phyloP scores from a whole-genome alignment of 2,329 filamentous ascomycete species.

The Zalaria obscura region DNA sequence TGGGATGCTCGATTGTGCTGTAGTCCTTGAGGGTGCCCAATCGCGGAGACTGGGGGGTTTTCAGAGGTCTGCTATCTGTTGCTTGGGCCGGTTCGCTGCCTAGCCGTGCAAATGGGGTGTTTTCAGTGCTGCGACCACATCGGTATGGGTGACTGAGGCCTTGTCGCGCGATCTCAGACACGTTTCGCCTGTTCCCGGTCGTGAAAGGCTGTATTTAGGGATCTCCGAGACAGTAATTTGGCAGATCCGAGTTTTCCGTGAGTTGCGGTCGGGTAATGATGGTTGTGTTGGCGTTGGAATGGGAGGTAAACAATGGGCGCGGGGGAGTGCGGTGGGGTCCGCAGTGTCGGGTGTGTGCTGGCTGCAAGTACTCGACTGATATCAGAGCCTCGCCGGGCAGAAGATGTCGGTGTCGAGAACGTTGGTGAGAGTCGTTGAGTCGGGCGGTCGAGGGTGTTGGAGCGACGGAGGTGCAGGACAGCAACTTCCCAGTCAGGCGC shows the following conservation, averaged over 20 bases:
- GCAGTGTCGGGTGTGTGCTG: too few relatives aligned
- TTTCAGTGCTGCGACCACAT: too few relatives aligned
- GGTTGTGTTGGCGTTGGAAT: neutral
- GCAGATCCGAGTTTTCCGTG: neutral
- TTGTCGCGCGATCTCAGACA: too few relatives aligned
- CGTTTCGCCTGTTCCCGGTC: neutral
- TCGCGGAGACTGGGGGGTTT: neutral
- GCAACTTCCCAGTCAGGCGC: too few relatives aligned
- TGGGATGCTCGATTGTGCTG: neutral
- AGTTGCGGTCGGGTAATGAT: neutral
- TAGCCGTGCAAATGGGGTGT: too few relatives aligned
- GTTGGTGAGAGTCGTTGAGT: too few relatives aligned
- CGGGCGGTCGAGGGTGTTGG: too few relatives aligned
- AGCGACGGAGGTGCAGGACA: too few relatives aligned
- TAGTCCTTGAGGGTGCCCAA: neutral
- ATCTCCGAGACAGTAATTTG: neutral
- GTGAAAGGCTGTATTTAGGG: neutral
- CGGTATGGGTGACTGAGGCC: too few relatives aligned
- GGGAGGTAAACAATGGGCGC: neutral
- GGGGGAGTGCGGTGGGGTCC: neutral
- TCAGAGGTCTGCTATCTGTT: neutral
- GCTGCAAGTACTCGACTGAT: too few relatives aligned
- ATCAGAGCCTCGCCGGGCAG: too few relatives aligned
- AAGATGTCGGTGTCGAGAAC: too few relatives aligned
- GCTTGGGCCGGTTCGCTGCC: neutral